A percentile compares a stretch with the other conserved stretches of the same genome.
Evolutionary conservation across 768 basidiomycete species (phyloP).

Genomic region (Tricholoma hemisulphureum): DNA sequence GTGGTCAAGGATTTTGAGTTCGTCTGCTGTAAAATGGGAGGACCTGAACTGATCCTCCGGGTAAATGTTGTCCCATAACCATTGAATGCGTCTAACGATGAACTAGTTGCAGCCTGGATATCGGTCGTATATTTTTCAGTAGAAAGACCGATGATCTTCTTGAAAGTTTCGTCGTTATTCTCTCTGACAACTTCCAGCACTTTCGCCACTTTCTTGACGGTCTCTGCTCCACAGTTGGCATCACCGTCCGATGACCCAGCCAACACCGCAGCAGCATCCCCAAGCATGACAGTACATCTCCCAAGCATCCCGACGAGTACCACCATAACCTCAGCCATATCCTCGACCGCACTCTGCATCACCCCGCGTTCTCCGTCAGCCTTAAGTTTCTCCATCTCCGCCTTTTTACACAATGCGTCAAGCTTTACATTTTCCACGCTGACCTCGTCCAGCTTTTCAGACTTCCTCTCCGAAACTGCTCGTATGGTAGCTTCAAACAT

Average conservation of each 20-base stretch:
- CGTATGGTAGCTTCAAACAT: constrained; percentile 87
- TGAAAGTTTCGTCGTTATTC: constrained; percentile 70
- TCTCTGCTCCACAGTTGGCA: constrained; percentile 20
- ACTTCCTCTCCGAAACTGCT: constrained; percentile 77
- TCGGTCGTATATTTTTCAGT: constrained; percentile 55
- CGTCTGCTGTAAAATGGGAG: constrained; percentile 39
- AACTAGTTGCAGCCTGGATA: constrained; percentile 26
- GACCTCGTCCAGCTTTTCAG: constrained; percentile 73
- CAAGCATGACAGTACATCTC: constrained; percentile 70
- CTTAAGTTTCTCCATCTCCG: constrained; percentile 69
- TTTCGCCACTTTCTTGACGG: constrained; percentile 47
- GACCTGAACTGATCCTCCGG: constrained; percentile 50
- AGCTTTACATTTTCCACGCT: constrained; percentile 69
- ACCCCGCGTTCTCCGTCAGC: constrained; percentile 65
- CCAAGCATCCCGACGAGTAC: constrained; percentile 79
- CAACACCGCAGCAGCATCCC: constrained; percentile 50
- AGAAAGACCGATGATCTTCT: constrained; percentile 63
- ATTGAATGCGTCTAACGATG: constrained; percentile 48
- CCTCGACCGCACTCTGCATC: constrained; percentile 56
- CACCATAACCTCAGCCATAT: constrained; percentile 67
- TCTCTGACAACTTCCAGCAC: constrained; percentile 56
- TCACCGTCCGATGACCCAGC: constrained; percentile 30
- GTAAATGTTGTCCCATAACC: constrained; percentile 50
- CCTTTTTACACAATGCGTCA: constrained; percentile 61
- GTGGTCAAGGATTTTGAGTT: constrained; percentile 23